A percentile compares a stretch with the other conserved stretches of the same genome.
These are phyloP conservation scores for Russula compacta DNA, from an alignment of 768 basidiomycete genomes.

Conservation along the genomic window DNA sequence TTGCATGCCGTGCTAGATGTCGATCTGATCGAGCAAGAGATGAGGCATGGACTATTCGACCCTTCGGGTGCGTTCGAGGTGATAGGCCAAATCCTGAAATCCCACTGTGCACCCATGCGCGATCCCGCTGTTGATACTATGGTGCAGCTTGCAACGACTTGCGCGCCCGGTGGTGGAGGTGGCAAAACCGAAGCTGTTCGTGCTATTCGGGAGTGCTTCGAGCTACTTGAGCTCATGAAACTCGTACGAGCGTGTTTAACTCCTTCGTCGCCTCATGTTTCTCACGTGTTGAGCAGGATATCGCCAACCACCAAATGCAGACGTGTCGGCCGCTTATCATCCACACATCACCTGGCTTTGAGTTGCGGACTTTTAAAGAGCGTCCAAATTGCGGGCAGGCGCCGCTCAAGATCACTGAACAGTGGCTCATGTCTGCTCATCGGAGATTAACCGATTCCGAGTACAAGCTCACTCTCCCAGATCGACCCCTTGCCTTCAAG, in stretches of 20 bases:
- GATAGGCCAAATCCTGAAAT: slow-evolving; percentile 75
- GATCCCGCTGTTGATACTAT: slow-evolving; percentile 78
- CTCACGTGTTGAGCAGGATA: slow-evolving; percentile 52
- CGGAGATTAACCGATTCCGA: slow-evolving; percentile 10
- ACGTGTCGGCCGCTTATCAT: slow-evolving; percentile 87
- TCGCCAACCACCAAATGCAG: slow-evolving; percentile 92
- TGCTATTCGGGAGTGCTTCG: slow-evolving; percentile 76
- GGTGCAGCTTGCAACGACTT: slow-evolving; percentile 58
- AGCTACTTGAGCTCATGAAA: slow-evolving; percentile 93
- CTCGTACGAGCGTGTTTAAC: slow-evolving; percentile 45
- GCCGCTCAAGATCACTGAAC: slow-evolving; percentile 18
- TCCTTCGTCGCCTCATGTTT: slow-evolving; percentile 11
- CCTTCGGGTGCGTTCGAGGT: slow-evolving; percentile 67
- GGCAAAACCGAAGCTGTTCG: slow-evolving; percentile 56
- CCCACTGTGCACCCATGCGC: slow-evolving; percentile 90
- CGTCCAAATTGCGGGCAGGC: slow-evolving; percentile 30
- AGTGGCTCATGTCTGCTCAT: slow-evolving; percentile 19
- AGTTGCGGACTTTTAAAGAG: slow-evolving; percentile 66
- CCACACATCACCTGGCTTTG: slow-evolving; percentile 69
- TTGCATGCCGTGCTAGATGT: slow-evolving; percentile 51
- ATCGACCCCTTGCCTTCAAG: slow-evolving; percentile 32
- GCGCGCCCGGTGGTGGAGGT: slow-evolving; percentile 45
- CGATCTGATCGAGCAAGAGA: slow-evolving; percentile 72
- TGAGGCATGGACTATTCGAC: slow-evolving; percentile 68
- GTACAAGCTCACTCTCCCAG: slow-evolving; percentile 29